phyloP scores from a whole-genome alignment of 257 asterid species.

The Lavandula angustifolia region DNA sequence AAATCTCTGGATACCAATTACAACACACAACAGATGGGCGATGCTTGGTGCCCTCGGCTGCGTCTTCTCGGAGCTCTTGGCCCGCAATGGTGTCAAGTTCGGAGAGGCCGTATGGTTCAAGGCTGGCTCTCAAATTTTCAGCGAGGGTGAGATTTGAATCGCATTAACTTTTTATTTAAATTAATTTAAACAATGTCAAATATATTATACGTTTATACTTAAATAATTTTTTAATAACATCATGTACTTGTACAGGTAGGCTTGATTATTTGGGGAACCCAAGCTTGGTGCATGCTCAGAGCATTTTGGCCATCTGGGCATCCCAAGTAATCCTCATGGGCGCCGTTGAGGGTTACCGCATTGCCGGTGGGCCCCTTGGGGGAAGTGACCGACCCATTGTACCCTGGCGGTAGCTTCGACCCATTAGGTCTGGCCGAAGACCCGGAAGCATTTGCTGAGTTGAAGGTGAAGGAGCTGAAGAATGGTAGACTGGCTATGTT shows the following conservation, averaged over 20 bases:
- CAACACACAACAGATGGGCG: constrained; percentile 58
- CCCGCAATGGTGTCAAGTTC: constrained; percentile 60
- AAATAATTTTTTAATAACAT: too few relatives aligned
- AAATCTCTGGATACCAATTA: too few relatives aligned
- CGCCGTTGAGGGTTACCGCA: constrained; percentile 64
- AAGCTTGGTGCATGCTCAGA: constrained; percentile 63
- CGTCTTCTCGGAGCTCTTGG: not conserved
- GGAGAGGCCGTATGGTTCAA: constrained; percentile 58
- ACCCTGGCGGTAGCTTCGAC: constrained; percentile 17
- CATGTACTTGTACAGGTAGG: constrained; percentile 24
- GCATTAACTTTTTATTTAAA: too few relatives aligned
- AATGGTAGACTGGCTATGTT: too few relatives aligned
- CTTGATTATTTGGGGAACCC: constrained; percentile 73
- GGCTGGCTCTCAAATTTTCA: constrained; percentile 59
- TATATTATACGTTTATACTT: too few relatives aligned
- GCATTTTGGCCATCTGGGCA: constrained; percentile 74
- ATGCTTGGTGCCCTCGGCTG: constrained; percentile 20
- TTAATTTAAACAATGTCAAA: too few relatives aligned
- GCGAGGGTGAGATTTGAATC: constrained; percentile 39
- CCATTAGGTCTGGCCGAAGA: constrained; percentile 39
- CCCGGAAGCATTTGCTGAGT: constrained; percentile 61
- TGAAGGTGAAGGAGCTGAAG: constrained; percentile 50
- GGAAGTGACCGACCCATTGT: constrained; percentile 48
- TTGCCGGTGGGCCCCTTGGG: constrained; percentile 59
- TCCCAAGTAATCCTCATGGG: constrained; percentile 62